Evolutionary conservation across 2,329 filamentous ascomycete species (phyloP).

Genomic region (Taxawa tesnikishii): DNA sequence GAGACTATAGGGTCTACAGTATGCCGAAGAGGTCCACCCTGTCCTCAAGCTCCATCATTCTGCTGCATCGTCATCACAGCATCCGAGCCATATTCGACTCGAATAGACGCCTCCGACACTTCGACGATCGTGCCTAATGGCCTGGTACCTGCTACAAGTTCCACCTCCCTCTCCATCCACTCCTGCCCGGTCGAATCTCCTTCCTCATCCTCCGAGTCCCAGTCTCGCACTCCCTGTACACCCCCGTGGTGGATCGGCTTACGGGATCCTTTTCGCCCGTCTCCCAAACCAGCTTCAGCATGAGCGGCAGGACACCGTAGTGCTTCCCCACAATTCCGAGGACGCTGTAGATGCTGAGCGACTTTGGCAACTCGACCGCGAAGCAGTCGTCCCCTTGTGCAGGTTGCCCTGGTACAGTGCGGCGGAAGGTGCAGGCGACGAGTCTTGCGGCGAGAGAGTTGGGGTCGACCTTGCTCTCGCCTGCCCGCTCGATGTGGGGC

Average conservation of each 20-base stretch:
- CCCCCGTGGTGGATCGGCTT: constrained; percentile 42
- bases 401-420: constrained; percentile 20
- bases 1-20: too few species aligned
- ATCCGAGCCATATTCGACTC: constrained; percentile 46
- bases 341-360: constrained; percentile 68
- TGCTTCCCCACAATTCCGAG: constrained; percentile 64
- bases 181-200: constrained; percentile 26
- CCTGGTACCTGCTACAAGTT: constrained; percentile 66
- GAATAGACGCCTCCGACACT: constrained; percentile 54
- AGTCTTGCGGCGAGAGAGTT: constrained; percentile 73
- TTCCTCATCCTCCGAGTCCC: constrained; percentile 28
- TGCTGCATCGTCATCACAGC: too few species aligned
- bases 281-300: constrained; percentile 65
- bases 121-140: constrained; percentile 78
- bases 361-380: constrained; percentile 51
- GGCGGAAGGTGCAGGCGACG: constrained; percentile 48
- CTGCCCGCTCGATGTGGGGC: constrained; percentile 45
- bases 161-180: constrained; percentile 67
- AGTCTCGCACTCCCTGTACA: constrained; percentile 23
- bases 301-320: constrained; percentile 54
- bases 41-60: too few species aligned
- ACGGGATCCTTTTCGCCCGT: constrained; percentile 85
- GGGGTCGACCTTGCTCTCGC: constrained; percentile 43
- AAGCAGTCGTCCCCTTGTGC: constrained; percentile 7
- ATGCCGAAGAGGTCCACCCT: too few species aligned